Evolutionary conservation across 2,329 filamentous ascomycete species (phyloP), one percentile per base, ranked within the genome.

Genomic region (Coniochaeta ligniaria): DNA sequence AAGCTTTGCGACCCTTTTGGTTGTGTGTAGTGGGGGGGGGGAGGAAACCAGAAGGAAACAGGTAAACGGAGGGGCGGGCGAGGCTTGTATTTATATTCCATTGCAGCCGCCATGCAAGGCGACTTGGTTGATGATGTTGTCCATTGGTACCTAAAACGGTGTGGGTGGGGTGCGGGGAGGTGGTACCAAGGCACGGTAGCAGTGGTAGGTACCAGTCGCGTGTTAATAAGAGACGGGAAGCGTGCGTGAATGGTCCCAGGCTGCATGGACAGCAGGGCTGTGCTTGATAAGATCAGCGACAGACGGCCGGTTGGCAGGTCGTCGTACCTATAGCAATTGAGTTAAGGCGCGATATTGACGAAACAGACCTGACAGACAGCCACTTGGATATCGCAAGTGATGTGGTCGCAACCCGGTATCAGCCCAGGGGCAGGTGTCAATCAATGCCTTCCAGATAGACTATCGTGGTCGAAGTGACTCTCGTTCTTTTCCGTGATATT

Each of bases 1-100:
- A 75, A 72, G 74, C 74, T 85, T 85, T 84, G 83, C 82, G 81
- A 80, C 82, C 82, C 81, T 76, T 75, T 75, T 74, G 75, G 72
- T 76, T 78, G 76, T 76, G 80, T 72, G 75, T 79, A 73, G 78
- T 75, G 80, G 80, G 80, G 81, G 80, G 77, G 76, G 76, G 76
- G 76, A 76, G 75, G 76, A 71, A 75, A 73, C 74, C 76, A 76
- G 71, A 75, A 73, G 74, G 76, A 73, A 76, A 69, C 70, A 66
- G 70, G 67, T 69, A 64, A 71, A 69, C 70, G 67, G 66, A 67
- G 68, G 68, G 73, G 73, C 73, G 70, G 66, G 67, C 63, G 60
- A 63, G 63, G 55, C 61, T 63, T 67, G 64, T 69, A 76, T 76
- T 75, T 76, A 75, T 76, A 73, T 75, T 71, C 63, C 59, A 73